A percentile compares a stretch with the other conserved stretches of the same genome.
These are phyloP conservation scores for Tulasnella sp. DNA, from an alignment of 768 basidiomycete species.

Conservation along the genomic window DNA sequence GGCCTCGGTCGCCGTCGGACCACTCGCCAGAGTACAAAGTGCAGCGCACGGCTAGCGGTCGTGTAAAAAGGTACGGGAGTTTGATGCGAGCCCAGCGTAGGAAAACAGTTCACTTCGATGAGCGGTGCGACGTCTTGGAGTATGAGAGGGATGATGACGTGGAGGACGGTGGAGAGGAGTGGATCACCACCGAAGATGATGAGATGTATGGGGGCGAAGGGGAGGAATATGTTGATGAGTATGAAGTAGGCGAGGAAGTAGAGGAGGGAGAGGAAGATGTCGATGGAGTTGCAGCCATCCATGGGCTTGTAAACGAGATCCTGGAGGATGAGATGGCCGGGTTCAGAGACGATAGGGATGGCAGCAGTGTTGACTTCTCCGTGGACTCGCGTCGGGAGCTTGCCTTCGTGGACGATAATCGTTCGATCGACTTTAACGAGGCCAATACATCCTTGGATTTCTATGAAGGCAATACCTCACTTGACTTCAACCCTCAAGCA, in stretches of 20 bases:
- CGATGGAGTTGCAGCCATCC: neutral
- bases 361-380: neutral
- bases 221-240: slow-evolving; percentile 1
- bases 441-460: slow-evolving; percentile 35
- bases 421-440: slow-evolving; percentile 4
- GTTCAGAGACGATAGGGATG: neutral
- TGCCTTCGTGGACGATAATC: neutral
- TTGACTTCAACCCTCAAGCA: slow-evolving; percentile 15
- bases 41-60: slow-evolving; percentile 9
- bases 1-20: slow-evolving; percentile 44
- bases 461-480: slow-evolving; percentile 19
- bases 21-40: neutral
- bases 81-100: slow-evolving; percentile 34
- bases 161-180: slow-evolving; percentile 2
- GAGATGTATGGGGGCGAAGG: slow-evolving; percentile 5
- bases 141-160: slow-evolving; percentile 46
- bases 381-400: slow-evolving; percentile 3
- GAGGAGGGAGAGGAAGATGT: slow-evolving; percentile 14
- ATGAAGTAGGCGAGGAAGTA: slow-evolving; percentile 20
- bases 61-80: neutral
- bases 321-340: slow-evolving; percentile 20
- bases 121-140: slow-evolving; percentile 72
- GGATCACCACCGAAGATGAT: slow-evolving; percentile 23
- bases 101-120: slow-evolving; percentile 73
- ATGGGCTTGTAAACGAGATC: slow-evolving; percentile 12